Base-by-base conservation (phyloP, 2,329 filamentous ascomycete genomes). In the Leptographium lundbergii region DNA sequence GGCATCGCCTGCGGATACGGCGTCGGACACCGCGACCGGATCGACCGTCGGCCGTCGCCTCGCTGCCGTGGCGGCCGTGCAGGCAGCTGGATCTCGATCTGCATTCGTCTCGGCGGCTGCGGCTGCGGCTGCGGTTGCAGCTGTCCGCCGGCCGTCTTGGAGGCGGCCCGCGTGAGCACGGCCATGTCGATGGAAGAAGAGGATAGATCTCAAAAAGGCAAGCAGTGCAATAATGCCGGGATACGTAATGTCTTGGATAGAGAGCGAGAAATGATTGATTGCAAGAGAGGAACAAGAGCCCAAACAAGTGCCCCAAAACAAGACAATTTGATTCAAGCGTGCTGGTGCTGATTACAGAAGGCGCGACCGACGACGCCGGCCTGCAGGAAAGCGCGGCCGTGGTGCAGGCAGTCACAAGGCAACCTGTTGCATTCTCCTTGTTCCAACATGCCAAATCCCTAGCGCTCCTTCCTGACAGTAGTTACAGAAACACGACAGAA, bases 31-130 rank as follows among this genome's bases (percentile, higher is more conserved):
- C 54, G 54, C 14, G 13, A 27, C 19, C 17, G 3, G 39, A 48
- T 32, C 13, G 34, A 27, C 53, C 22, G 53, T 19, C 68, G 69
- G 0, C 6, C 32, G 89, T 89, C 24, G 17, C 4, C 17, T 22
- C 6, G 42, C 7, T 7, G 32, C 39, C 39, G 50, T 13, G 50
- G 50, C 27, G 29, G 50, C 13, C 13, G 50, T 25, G 27, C 6
- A 25, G 25, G 50, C 24, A 32, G 32, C 27, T 52, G 25, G 1
- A 52, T 42, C 39, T 42, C 3, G 32, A 34, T 34, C 32, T 34
- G 32, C 32, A 10, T 34, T 34, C 2, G 32, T 4, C 14, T 50
- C 22, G 34, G 34, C 36, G 36, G 47, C 45, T 7, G 17, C 7
- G 45, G 10, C 45, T 5, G 45, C 9, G 45, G 45, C 5, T 19